Base-by-base conservation (phyloP, 495 filamentous ascomycete genomes). In the Annulohypoxylon bovei region DNA sequence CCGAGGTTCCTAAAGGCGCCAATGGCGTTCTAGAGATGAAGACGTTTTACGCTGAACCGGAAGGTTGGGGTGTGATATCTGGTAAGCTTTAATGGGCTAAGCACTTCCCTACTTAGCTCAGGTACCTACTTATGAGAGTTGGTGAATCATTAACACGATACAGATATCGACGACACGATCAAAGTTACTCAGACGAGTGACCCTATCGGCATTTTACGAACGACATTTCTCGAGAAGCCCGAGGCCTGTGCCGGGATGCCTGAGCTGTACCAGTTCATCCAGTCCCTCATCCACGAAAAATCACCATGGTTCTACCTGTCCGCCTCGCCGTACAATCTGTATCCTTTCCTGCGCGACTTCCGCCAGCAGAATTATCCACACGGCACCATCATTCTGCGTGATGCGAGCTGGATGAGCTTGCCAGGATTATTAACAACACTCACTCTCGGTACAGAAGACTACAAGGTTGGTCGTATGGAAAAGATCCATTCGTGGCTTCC, bases 91-190 rank as follows among this genome's bases (percentile, higher is more conserved):
- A 8, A 53, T 50, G 46, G 25, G 22, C 44, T 40, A 6, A n/a
- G 2, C 8, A 40, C 1, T 28, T 12, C n/a, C n/a, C n/a, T n/a
- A n/a, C n/a, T n/a, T n/a, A n/a, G n/a, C n/a, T n/a, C n/a, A n/a
- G 35, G 25, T 30, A 5, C 3, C 20, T 55, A 33, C 28, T 37
- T 20, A 55, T 11, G 33, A 1, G 56, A 30, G 18, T 47, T 25
- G 37, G 49, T 22, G 25, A 30, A 55, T 64, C 54, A 20, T 67
- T 77, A 47, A 69, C 57, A 47, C 18, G 3, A 14, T 40, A 30
- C 49, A 88, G 95, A 98, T 74, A 90, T 98, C 75, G 95, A 98
- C 78, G 95, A 98, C 78, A 95, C 95, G 2, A 97, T 98, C 83
- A 98, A 98, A 80, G 83, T 93, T 55, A 97, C 95, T 0, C 85